Base-by-base conservation (phyloP, 148 eudicot species). In the Diospyros kaki region DNA sequence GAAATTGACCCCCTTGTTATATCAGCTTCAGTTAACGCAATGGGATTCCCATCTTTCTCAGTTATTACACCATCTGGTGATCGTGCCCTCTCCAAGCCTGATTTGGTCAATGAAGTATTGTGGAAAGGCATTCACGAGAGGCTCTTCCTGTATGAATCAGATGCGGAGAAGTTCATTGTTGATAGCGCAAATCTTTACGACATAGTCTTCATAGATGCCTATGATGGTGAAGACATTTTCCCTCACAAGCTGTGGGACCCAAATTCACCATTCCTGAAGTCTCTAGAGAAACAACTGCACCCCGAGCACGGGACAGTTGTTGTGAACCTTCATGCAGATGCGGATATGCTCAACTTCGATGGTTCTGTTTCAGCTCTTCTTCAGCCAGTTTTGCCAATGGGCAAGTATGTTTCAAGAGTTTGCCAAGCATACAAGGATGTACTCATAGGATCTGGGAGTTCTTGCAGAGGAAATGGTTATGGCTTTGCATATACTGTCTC, bases 71-170 rank as follows among this genome's bases (percentile, higher is more conserved):
- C 81, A 71, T 81, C 81, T 9, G 92, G 91, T 56, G 74, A 77
- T 71, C 97, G 81, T 71, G 79, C 67, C 66, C 55, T 65, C 76
- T 58, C 87, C 38, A 79, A 64, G 68, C 80, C 97, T 5, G 69
- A 73, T 70, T 69, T 74, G 55, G 78, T 86, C 8, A 88, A 87
- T 53, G 86, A 91, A 61, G 85, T 89, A 11, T 56, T 92, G 45
- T 94, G 98, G 98, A 84, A 81, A 88, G 98, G 96, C 74, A 74
- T 89, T 76, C 98, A 92, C n/a, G 97, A 94, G 84, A 89, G 98
- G 78, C 84, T 94, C 41, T 78, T 75, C 80, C 91, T 94, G 58
- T 82, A 86, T 10, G 90, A 90, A 79, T 89, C 89, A 72, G 97
- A 92, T 76, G 98, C 97, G 0, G 96, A 94, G 77, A 81, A 87